Percentiles rank a stretch among this genome's conserved stretches.
These are phyloP conservation scores for Candida ipomoeae DNA, from an alignment of 805 yeast species.

Conservation along the genomic window DNA sequence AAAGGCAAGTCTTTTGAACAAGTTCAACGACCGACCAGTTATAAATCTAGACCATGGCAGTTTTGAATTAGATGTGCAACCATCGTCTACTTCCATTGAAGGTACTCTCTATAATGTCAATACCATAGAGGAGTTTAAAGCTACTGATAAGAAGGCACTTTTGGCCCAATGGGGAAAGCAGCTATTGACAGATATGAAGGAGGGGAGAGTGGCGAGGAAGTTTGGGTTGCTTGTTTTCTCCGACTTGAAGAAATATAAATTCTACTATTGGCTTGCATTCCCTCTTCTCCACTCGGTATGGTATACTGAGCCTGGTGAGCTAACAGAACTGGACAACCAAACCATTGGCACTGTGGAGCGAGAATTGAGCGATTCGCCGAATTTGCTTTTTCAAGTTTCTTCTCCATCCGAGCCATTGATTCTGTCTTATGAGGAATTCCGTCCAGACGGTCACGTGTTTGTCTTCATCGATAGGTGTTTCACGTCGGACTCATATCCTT, in stretches of 20 bases:
- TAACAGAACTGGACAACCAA: neutral
- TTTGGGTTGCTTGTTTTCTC: constrained; percentile 59
- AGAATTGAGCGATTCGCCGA: neutral
- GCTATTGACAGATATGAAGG: constrained; percentile 11
- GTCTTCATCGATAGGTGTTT: constrained; percentile 33
- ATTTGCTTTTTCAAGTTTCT: neutral
- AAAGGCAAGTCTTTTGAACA: constrained; percentile 31
- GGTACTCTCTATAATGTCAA: constrained; percentile 58
- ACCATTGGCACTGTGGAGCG: neutral
- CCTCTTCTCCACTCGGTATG: constrained; percentile 62
- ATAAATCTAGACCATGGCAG: constrained; percentile 33
- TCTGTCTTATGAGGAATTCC: neutral
- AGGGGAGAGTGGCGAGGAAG: constrained; percentile 30
- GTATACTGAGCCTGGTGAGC: constrained; percentile 21
- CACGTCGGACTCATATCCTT: constrained; percentile 31
- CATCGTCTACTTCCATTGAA: constrained; percentile 8
- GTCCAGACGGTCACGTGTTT: constrained; percentile 15
- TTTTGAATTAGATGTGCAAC: constrained; percentile 20
- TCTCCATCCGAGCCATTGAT: neutral
- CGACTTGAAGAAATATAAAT: constrained; percentile 84
- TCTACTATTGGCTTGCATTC: constrained; percentile 84
- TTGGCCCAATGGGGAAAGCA: constrained; percentile 39
- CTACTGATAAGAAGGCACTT: constrained; percentile 56
- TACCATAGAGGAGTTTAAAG: constrained; percentile 81
- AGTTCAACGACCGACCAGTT: constrained; percentile 33